These are phyloP conservation scores for Boletus barrowsii DNA, from an alignment of 768 basidiomycete genomes.

Conservation along the genomic window DNA sequence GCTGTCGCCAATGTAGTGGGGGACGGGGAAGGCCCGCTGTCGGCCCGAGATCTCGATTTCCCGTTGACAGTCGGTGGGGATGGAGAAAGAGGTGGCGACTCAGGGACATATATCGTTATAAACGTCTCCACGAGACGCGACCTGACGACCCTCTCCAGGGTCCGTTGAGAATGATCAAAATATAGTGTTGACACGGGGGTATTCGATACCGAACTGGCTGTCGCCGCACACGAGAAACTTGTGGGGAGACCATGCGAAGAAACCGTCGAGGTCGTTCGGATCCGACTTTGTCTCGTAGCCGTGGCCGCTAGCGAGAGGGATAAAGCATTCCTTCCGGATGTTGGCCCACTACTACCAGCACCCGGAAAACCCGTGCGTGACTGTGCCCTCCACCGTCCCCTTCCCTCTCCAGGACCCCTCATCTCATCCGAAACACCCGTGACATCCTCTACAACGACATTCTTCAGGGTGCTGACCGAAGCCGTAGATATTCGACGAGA, in stretches of 20 bases:
- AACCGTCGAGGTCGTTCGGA: slow-evolving; percentile 51
- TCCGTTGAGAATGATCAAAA: slow-evolving; percentile 62
- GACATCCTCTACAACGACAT: slow-evolving; percentile 45
- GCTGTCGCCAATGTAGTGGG: not conserved
- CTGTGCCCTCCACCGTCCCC: slow-evolving; percentile 43
- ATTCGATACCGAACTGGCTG: slow-evolving; percentile 7
- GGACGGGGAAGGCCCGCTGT: slow-evolving; percentile 23
- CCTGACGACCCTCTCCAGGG: slow-evolving; percentile 65
- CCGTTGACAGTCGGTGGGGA: slow-evolving; percentile 28
- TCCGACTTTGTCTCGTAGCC: slow-evolving; percentile 36
- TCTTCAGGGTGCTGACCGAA: slow-evolving; percentile 50
- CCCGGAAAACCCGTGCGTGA: slow-evolving; percentile 43
- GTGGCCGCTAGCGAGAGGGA: slow-evolving; percentile 22
- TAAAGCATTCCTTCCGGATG: slow-evolving; percentile 8
- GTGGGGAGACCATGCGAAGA: slow-evolving; percentile 36
- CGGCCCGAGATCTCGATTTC: slow-evolving; percentile 22
- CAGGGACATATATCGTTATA: slow-evolving; percentile 51
- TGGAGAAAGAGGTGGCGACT: slow-evolving; percentile 21
- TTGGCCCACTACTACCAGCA: slow-evolving; percentile 13
- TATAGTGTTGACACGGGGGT: slow-evolving; percentile 35
- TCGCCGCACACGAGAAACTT: slow-evolving; percentile 4
- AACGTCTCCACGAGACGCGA: slow-evolving; percentile 80
- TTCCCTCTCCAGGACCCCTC: slow-evolving; percentile 26
- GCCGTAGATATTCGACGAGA: slow-evolving; percentile 58
- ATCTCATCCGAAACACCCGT: slow-evolving; percentile 24